These are phyloP conservation scores for Cladosporium austrohemisphaericum DNA, from an alignment of 2,329 filamentous ascomycete genomes.

Conservation along the genomic window DNA sequence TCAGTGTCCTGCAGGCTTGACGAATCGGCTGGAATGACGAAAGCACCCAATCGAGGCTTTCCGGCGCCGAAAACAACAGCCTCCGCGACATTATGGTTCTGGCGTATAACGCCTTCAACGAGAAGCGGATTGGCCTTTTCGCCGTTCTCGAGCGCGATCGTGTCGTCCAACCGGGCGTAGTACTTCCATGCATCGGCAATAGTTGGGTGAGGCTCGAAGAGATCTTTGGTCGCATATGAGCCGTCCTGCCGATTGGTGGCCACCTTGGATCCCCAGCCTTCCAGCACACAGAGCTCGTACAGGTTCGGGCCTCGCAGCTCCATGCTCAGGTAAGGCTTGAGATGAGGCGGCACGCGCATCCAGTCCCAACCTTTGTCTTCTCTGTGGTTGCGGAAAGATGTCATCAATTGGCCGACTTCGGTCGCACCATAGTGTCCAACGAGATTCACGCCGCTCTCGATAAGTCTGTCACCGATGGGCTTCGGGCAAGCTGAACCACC, in stretches of 20 bases:
- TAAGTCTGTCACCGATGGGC: slow-evolving; percentile 24
- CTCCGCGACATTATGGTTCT: slow-evolving; percentile 51
- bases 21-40: slow-evolving; percentile 50
- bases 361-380: slow-evolving; percentile 59
- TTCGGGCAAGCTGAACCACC: slow-evolving; percentile 26
- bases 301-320: slow-evolving; percentile 33
- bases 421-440: slow-evolving; percentile 41
- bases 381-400: slow-evolving; percentile 46
- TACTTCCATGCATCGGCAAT: slow-evolving; percentile 29
- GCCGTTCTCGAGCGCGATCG: slow-evolving; percentile 31
- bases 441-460: slow-evolving; percentile 21
- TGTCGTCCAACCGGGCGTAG: slow-evolving; percentile 30
- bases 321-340: slow-evolving; percentile 22
- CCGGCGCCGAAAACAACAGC: slow-evolving; percentile 55
- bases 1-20: slow-evolving; percentile 38
- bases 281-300: slow-evolving; percentile 39
- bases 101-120: slow-evolving; percentile 24
- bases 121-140: slow-evolving; percentile 31
- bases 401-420: slow-evolving; percentile 59
- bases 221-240: slow-evolving; percentile 34
- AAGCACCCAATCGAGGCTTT: slow-evolving; percentile 48
- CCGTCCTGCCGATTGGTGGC: slow-evolving; percentile 44
- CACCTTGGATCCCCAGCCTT: slow-evolving; percentile 29
- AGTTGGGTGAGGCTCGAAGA: slow-evolving; percentile 28
- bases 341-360: slow-evolving; percentile 34